Conservation (phyloP, 805 yeast genomes). For the Tetrapisispora nanseiensis region DNA sequence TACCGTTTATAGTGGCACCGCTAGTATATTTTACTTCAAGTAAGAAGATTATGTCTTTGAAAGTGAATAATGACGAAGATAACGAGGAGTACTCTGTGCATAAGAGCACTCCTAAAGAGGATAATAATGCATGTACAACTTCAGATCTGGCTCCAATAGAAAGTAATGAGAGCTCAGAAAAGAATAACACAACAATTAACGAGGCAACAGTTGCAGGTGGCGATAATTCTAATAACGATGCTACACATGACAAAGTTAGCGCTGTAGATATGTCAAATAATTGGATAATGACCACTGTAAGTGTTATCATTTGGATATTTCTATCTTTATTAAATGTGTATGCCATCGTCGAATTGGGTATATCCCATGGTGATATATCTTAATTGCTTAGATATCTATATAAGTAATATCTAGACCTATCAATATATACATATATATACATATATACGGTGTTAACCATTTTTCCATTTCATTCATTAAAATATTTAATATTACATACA, state of each 20-base stretch:
- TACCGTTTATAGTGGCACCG: constrained; percentile 82
- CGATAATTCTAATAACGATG: not conserved
- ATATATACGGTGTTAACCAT: not conserved
- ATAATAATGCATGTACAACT: no score
- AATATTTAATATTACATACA: not conserved
- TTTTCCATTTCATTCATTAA: not conserved
- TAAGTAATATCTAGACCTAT: not conserved
- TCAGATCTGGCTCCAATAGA: no score
- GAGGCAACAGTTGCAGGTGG: no score
- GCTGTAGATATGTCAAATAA: constrained; percentile 53
- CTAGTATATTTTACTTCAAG: constrained; percentile 71
- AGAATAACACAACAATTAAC: no score
- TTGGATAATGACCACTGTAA: constrained; percentile 44
- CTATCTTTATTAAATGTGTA: constrained; percentile 65
- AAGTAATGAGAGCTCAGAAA: no score
- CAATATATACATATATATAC: not conserved
- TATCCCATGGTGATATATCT: constrained; percentile 21
- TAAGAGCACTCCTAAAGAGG: no score
- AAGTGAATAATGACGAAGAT: constrained; percentile 10
- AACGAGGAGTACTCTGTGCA: no score
- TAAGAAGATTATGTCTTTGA: constrained; percentile 57
- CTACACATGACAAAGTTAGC: constrained; percentile 6
- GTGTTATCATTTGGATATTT: constrained; percentile 56
- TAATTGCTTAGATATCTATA: no score
- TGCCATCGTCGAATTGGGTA: constrained; percentile 35